These are phyloP conservation scores for Russula sp. DNA, from an alignment of 768 basidiomycete genomes.

Conservation along the genomic window DNA sequence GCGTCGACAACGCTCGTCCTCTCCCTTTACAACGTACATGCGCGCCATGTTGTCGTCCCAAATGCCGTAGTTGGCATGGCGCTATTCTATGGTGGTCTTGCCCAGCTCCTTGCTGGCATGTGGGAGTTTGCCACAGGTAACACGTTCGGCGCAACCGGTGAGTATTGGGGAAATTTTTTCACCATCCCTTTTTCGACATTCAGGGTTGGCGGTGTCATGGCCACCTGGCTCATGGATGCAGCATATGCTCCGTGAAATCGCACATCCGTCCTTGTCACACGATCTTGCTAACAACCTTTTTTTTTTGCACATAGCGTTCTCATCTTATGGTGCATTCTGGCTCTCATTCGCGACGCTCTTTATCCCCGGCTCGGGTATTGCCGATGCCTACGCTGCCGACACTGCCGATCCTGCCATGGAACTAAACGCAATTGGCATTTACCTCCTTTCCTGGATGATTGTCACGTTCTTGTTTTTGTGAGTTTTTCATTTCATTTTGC, in stretches of 20 bases:
- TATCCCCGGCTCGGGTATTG: constrained; percentile 66
- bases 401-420: constrained; percentile 39
- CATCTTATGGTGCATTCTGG: constrained; percentile 87
- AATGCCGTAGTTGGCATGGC: constrained; percentile 88
- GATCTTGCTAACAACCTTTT: not conserved
- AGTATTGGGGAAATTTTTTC: constrained; percentile 33
- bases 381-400: constrained; percentile 45
- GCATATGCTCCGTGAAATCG: too few relatives aligned
- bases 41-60: constrained; percentile 51
- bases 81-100: constrained; percentile 77
- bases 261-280: not conserved
- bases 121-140: constrained; percentile 63
- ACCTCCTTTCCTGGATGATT: constrained; percentile 69
- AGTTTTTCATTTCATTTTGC: constrained; percentile 33
- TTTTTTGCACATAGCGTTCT: constrained; percentile 53
- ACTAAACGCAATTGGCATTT: constrained; percentile 65
- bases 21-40: constrained; percentile 66
- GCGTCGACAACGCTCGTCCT: constrained; percentile 83
- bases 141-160: constrained; percentile 68
- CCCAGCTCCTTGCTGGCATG: constrained; percentile 85
- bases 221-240: too few relatives aligned
- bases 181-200: too few relatives aligned
- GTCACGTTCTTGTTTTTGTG: constrained; percentile 69
- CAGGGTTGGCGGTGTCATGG: too few relatives aligned
- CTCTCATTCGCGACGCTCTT: constrained; percentile 74